A percentile compares a stretch with the other conserved stretches of the same genome.
Conservation (phyloP, 2,329 filamentous ascomycete genomes). For the Pseudopyricularia cyperi region DNA sequence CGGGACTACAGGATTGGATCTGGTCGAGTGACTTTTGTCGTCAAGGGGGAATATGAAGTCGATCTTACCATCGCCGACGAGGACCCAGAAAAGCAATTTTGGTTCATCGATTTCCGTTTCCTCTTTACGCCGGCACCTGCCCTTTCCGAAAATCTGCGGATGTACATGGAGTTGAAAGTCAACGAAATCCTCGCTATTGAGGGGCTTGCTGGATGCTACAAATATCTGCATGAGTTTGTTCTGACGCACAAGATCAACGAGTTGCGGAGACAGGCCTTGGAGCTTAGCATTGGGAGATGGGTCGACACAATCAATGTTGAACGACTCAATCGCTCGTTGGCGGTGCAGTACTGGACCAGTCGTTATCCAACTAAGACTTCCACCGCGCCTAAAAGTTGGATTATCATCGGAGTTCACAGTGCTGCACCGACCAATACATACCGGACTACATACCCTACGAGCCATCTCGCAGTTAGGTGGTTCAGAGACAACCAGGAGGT, state of each 20-base stretch:
- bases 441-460: constrained; percentile 30
- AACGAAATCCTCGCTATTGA: constrained; percentile 59
- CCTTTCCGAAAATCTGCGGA: constrained; percentile 49
- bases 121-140: constrained; percentile 59
- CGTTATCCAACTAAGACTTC: constrained; percentile 27
- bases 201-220: constrained; percentile 69
- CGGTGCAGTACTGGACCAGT: constrained; percentile 82
- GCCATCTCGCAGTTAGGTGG: constrained; percentile 59
- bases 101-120: constrained; percentile 86
- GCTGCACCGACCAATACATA: constrained; percentile 26
- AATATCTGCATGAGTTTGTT: constrained; percentile 75
- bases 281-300: constrained; percentile 62
- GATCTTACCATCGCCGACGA: constrained; percentile 86
- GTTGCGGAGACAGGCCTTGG: constrained; percentile 62
- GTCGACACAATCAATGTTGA: constrained; percentile 66
- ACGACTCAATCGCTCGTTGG: constrained; percentile 64
- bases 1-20: constrained; percentile 65
- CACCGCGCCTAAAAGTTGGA: constrained; percentile 68
- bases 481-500: constrained; percentile 72
- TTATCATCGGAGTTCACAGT: constrained; percentile 72
- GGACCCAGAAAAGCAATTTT: constrained; percentile 71
- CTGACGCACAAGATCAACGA: constrained; percentile 84
- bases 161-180: constrained; percentile 54
- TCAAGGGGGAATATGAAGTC: constrained; percentile 78
- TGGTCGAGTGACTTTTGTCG: constrained; percentile 80